phyloP scores from a whole-genome alignment of 2,329 filamentous ascomycete species.

The Hirsutella thompsonii region DNA sequence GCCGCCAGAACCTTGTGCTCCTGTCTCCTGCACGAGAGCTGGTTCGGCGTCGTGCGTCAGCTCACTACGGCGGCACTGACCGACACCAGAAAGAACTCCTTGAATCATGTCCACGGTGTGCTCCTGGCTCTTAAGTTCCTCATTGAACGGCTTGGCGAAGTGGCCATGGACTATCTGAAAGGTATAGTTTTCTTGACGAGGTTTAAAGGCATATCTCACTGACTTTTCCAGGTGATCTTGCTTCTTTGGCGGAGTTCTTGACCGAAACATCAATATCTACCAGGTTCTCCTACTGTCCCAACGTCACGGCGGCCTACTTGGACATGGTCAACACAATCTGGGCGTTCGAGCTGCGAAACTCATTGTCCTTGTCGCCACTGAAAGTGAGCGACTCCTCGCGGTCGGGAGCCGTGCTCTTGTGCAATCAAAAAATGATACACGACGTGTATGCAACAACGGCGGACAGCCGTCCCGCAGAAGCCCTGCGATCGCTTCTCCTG shows the following conservation, averaged over 20 bases:
- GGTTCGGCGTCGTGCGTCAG: conserved; percentile 27
- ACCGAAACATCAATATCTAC: conserved; percentile 11
- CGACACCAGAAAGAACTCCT: conserved; percentile 7
- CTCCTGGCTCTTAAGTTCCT: conserved; percentile 44
- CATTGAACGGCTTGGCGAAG: conserved; percentile 37
- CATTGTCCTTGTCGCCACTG: conserved; percentile 9
- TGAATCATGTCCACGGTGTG: conserved; percentile 46
- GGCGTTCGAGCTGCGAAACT: conserved; percentile 13
- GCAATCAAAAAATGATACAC: conserved; percentile 23
- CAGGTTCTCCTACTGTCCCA: conserved; percentile 19
- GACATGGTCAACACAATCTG: conserved; percentile 31
- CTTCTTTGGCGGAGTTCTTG: conserved; percentile 17
- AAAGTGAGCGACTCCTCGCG: conserved; percentile 7
- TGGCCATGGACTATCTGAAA: conserved; percentile 27
- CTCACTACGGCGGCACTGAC: conserved; percentile 20
- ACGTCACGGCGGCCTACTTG: conserved; percentile 31
- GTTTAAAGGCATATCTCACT: background rate
- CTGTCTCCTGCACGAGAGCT: conserved; percentile 39
- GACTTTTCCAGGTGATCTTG: conserved; percentile 14
- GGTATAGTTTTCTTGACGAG: conserved; percentile 20
- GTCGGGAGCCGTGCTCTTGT: conserved; percentile 23
- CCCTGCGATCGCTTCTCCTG: conserved; percentile 15
- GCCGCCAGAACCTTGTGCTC: conserved; percentile 61
- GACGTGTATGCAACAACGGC: conserved; percentile 20
- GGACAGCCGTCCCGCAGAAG: conserved; percentile 8